Base-by-base conservation (phyloP, 371 early-diverging fungal species). In the Lichtheimia hyalospora region DNA sequence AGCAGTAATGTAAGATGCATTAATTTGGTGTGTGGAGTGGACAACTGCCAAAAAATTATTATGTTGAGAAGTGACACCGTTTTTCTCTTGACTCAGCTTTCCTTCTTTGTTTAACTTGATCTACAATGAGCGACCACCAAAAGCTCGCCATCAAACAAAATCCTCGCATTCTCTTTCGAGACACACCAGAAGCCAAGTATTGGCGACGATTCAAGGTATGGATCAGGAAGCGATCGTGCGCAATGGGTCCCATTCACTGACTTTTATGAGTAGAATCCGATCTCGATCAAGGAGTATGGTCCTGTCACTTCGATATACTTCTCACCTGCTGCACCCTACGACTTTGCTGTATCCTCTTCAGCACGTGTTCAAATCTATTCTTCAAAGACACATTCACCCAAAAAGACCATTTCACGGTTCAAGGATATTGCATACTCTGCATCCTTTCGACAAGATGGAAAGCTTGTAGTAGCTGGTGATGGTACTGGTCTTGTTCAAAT, bases 381-480 rank as follows among this genome's bases (percentile, higher is more conserved):
- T 57, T 79, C 92, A 49, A 84, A 87, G 63, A 92, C 92, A 13
- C 85, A 90, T 55, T 85, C 84, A 69, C 82, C 72, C 52, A 92
- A 90, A 68, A 92, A 92, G 78, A 88, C 94, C 10, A 88, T 97
- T 62, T 88, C 94, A 49, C 88, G 97, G 56, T 97, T 98, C 74
- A 90, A 87, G 70, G 95, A 93, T 63, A 79, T 87, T 7, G 98
- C 92, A 18, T 91, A 88, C 68, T 85, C 88, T 53, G 95, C 85
- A 46, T 82, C 81, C 52, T 88, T 92, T 62, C 81, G 98, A 51
- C 74, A 81, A 16, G 97, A 98, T 68, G 96, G 96, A 27, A 91
- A 92, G 74, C 79, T 98, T 52, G 63, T 98, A 15, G 92, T 93
- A 21, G 96, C 96, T 34, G 96, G 97, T 64, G 97, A 97, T 82